Evolutionary conservation across 495 filamentous ascomycete genomes (phyloP), one percentile per base, ranked within the genome.

Genomic region (Penicillium fimorum): DNA sequence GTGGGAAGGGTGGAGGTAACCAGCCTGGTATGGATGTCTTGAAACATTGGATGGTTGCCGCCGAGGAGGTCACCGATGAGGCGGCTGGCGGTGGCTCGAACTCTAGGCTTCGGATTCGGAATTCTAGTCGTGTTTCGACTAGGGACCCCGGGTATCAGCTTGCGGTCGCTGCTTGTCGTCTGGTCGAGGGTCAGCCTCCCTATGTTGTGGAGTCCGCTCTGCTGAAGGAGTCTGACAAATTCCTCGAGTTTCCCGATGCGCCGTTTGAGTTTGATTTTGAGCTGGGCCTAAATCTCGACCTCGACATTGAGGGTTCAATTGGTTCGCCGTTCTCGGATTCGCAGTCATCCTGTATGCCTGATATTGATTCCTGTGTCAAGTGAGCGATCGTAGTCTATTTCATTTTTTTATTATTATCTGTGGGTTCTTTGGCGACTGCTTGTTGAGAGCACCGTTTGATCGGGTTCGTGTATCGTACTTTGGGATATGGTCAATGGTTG

Each of bases 1-100:
- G 89, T 20, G 91, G 90, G 13, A 93, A 90, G 61, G 91, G 88
- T 1, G 90, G 91, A 15, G 91, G 91, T 3, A 87, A 91, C 47
- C 84, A 85, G 69, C 92, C 92, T 8, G 71, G 88, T 0, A 96
- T 96, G 88, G 79, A 83, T 25, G 82, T 85, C 53, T 76, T 95
- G 58, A 92, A 91, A 75, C 75, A 80, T 45, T 96, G 91, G 91
- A 91, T 96, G 83, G 73, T 78, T 35, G 84, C 92, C 70, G 80
- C 88, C 25, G 80, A 82, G 47, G 78, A 81, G 46, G 47, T 69
- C 7, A 75, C 77, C 24, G 63, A 68, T 11, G 72, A 29, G 3
- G 30, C 41, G 11, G 27, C 52, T n/a, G 49, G 25, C 5, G 15
- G 13, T 15, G 35, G 35, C 15, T 17, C 30, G 13, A 44, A 27